A percentile compares a stretch with the other conserved stretches of the same genome.
phyloP scores from a whole-genome alignment of 2,329 filamentous ascomycete genomes.

The Neopestalotiopsis rosae region DNA sequence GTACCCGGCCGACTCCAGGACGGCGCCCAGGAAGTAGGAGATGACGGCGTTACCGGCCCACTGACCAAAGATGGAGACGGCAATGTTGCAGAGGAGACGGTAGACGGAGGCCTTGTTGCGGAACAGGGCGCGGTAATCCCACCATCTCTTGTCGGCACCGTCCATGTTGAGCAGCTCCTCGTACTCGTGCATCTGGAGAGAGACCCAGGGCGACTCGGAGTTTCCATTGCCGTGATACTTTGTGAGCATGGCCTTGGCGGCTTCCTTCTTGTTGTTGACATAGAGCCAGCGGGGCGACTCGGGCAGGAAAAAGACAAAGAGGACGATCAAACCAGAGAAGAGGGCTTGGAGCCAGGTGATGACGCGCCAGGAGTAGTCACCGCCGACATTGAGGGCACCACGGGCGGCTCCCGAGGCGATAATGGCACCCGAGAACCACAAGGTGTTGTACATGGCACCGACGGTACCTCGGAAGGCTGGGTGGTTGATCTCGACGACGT shows the following conservation, averaged over 20 bases:
- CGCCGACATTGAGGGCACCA: slow-evolving; percentile 45
- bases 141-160: slow-evolving; percentile 50
- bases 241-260: slow-evolving; percentile 41
- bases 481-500: slow-evolving; percentile 53
- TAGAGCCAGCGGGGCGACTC: slow-evolving; percentile 50
- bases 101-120: slow-evolving; percentile 43
- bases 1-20: slow-evolving; percentile 57
- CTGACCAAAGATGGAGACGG: slow-evolving; percentile 50
- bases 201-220: slow-evolving; percentile 49
- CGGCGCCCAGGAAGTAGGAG: slow-evolving; percentile 55
- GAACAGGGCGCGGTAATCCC: slow-evolving; percentile 51
- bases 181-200: slow-evolving; percentile 47
- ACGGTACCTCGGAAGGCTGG: slow-evolving; percentile 51
- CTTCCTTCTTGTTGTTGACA: slow-evolving; percentile 43
- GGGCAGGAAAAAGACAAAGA: slow-evolving; percentile 43
- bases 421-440: slow-evolving; percentile 55
- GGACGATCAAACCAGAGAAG: slow-evolving; percentile 44
- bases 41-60: slow-evolving; percentile 46
- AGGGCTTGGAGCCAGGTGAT: slow-evolving; percentile 50
- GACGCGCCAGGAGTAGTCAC: slow-evolving; percentile 46
- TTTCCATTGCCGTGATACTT: slow-evolving; percentile 52
- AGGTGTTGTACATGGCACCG: slow-evolving; percentile 47
- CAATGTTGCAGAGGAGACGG: slow-evolving; percentile 45
- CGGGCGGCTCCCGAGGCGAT: slow-evolving; percentile 54
- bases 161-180: slow-evolving; percentile 45